Base-by-base conservation (phyloP, 2,329 filamentous ascomycete genomes). In the Pseudogymnoascus sp. region DNA sequence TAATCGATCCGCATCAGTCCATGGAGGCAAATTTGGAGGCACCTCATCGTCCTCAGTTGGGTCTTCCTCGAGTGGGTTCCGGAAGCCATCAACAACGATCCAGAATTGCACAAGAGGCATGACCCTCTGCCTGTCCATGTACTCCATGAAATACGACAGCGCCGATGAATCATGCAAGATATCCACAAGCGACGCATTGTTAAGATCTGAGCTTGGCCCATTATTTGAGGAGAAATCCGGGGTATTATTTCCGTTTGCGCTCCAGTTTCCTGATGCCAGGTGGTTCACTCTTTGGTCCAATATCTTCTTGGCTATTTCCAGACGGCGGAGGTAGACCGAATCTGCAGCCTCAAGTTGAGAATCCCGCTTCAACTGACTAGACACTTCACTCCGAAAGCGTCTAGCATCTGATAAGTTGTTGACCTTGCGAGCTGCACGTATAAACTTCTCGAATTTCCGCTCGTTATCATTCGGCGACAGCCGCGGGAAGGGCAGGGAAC, bases 131-230 rank as follows among this genome's bases (percentile, higher is more conserved):
- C 95, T 87, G 74, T 99, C 95, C 95, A 99, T 99, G 72, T 92
- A 98, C 74, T 99, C 95, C 95, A 99, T 99, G 78, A 99, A 98
- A 74, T 96, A 99, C 2, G 95, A 98, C 7, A 99, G 81, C 0
- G 92, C 93, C 1, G 93, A 90, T 2, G 95, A 85, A 75, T 96
- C 92, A 69, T 93, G 89, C 65, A 99, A 81, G n/a, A 99, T 82
- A 68, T 98, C 92, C 11, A 88, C 85, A 1, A 98, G 80, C 0
- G 90, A 87, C 6, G 89, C 88, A 69, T 90, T 89, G 68, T 92
- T 88, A 41, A 93, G 79, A 51, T 82, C 83, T 1, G 89, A 89
- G 36, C 14, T 16, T 1, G 28, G 34, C 21, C 60, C 60, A 60
- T 23, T 51, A 60, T 45, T 63, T 19, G 39, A 34, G 11, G 41